Conservation (phyloP, 2,329 filamentous ascomycete species). For the Corinectria fuckeliana region DNA sequence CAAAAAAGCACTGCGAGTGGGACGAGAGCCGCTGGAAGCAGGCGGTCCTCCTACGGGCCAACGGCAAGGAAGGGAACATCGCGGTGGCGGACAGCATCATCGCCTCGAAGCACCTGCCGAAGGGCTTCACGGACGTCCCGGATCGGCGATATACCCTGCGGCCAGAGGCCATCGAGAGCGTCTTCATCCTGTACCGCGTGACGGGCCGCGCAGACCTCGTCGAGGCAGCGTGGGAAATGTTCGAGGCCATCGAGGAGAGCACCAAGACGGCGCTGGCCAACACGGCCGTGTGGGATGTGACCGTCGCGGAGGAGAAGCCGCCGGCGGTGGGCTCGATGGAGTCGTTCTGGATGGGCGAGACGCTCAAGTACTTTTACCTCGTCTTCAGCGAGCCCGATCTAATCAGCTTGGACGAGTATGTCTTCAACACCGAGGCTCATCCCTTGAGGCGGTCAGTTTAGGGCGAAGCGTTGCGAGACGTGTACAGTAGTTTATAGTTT, state of each 20-base stretch:
- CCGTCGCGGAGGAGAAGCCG: constrained; percentile 36
- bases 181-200: constrained; percentile 61
- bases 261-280: constrained; percentile 57
- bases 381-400: constrained; percentile 53
- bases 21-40: constrained; percentile 47
- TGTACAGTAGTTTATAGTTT: not conserved
- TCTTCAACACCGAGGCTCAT: constrained; percentile 38
- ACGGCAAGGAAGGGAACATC: constrained; percentile 33
- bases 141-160: constrained; percentile 60
- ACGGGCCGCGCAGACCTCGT: constrained; percentile 54
- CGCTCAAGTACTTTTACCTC: constrained; percentile 40
- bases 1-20: constrained; percentile 44
- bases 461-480: not conserved
- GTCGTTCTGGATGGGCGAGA: constrained; percentile 41
- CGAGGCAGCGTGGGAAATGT: constrained; percentile 63
- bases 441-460: constrained; percentile 27
- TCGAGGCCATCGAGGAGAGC: constrained; percentile 51
- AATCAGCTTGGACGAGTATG: constrained; percentile 36
- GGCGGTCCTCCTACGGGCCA: constrained; percentile 32
- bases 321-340: constrained; percentile 68
- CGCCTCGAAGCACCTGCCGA: constrained; percentile 44
- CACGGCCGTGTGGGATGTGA: constrained; percentile 54
- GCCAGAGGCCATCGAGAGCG: constrained; percentile 59
- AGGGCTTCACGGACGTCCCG: constrained; percentile 67
- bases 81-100: constrained; percentile 36